A percentile compares a stretch with the other conserved stretches of the same genome.
Conservation (phyloP, 2,329 filamentous ascomycete species). For the Fusarium subglutinans region DNA sequence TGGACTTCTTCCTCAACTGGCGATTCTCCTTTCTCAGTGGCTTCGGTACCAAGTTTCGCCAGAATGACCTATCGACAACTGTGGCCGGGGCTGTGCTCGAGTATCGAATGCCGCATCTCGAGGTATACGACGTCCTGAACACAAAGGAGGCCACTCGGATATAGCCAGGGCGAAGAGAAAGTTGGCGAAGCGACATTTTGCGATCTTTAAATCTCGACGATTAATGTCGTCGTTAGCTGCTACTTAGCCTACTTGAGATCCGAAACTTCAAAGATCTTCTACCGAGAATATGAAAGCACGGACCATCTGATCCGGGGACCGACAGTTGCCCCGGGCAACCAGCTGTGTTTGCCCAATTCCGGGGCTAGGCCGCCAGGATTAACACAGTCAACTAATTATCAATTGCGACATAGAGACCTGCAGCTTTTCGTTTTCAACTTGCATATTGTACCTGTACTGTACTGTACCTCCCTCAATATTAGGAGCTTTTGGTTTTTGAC, state of each 20-base stretch:
- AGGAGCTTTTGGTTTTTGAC: conserved; percentile 35
- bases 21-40: conserved; percentile 61
- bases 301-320: conserved; percentile 25
- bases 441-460: conserved; percentile 35
- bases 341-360: conserved; percentile 45
- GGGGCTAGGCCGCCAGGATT: conserved; percentile 4
- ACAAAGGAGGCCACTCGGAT: conserved; percentile 4
- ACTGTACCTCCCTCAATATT: conserved; percentile 38
- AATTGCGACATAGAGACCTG: conserved; percentile 28
- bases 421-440: conserved; percentile 36
- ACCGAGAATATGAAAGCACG: conserved; percentile 34
- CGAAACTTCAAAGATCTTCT: conserved; percentile 27
- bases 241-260: neutral
- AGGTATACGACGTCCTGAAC: neutral
- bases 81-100: conserved; percentile 57
- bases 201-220: neutral
- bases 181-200: conserved; percentile 29
- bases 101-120: conserved; percentile 36
- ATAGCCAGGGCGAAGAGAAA: conserved; percentile 6
- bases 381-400: conserved; percentile 13
- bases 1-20: conserved; percentile 57
- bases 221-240: conserved; percentile 5
- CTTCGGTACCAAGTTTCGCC: conserved; percentile 76
- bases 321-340: conserved; percentile 52
- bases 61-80: conserved; percentile 68